Base-by-base conservation (phyloP, 164 flowering plant species). In the Aristolochia contorta region DNA sequence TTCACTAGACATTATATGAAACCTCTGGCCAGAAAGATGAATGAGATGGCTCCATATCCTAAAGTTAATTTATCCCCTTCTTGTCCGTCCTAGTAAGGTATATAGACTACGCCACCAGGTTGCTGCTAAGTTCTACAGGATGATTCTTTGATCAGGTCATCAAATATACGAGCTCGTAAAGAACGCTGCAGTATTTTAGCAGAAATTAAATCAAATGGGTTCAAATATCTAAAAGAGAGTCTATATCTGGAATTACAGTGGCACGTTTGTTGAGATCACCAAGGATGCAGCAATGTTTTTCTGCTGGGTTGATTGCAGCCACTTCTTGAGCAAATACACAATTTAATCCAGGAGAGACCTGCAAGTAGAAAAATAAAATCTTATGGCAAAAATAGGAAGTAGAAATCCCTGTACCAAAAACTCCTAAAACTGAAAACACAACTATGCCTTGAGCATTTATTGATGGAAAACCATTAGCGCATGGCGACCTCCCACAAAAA, bases 281-380 rank as follows among this genome's bases (percentile, higher is more conserved):
- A 2, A 90, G 51, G n/a, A 43, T 47, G 57, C 87, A 81, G 59
- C 75, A 86, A 0, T 69, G 59, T 56, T 75, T 78, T 14, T 75
- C 75, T 22, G 52, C 59, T 0, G 75, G 65, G 69, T 88, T 76
- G 57, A 88, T 72, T 0, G 82, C 95, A 53, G 70, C 84, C 12
- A 77, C 80, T 51, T 79, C 76, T 71, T 85, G 84, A 13, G 79
- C 60, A 67, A 71, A 80, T 1, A 12, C 20, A 52, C 77, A 68
- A 32, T 74, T 73, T n/a, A 72, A 60, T 33, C 96, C 93, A 50
- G 96, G 78, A 2, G 87, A 79, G 60, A 89, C 91, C 98, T 89
- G 86, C 77, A 79, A 45, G 27, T 23, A n/a, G 16, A 23, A 12
- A 53, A 16, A 6, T 6, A n/a, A 53, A 47, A n/a, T 27, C 30